Evolutionary conservation across 1,139 yeast genomes (phyloP).

Genomic region (Kodamaea derodonti): DNA sequence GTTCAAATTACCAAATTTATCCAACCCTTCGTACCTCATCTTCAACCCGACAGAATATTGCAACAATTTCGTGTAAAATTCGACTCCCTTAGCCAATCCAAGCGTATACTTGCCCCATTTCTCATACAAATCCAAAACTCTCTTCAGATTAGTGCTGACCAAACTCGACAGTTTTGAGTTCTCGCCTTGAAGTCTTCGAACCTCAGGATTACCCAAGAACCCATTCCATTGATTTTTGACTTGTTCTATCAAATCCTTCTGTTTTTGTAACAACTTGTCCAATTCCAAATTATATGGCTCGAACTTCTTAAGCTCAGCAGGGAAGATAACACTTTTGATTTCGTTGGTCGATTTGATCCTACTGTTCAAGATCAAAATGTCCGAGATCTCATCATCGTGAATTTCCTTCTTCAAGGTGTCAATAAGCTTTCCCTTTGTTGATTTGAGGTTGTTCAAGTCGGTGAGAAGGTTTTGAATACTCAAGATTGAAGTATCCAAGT

Average conservation of each 20-base stretch:
- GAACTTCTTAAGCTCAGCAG: constrained; percentile 74
- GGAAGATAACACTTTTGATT: constrained; percentile 56
- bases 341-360: constrained; percentile 55
- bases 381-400: constrained; percentile 83
- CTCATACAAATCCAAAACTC: constrained; percentile 48
- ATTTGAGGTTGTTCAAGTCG: constrained; percentile 42
- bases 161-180: constrained; percentile 6
- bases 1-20: constrained; percentile 1
- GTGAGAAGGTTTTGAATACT: constrained; percentile 46
- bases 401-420: constrained; percentile 65
- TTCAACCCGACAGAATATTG: constrained; percentile 38
- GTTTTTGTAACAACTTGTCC: constrained; percentile 64
- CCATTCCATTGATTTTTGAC: constrained; percentile 57
- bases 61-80: constrained; percentile 58
- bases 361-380: constrained; percentile 66
- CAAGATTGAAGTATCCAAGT: constrained; percentile 26
- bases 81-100: constrained; percentile 60
- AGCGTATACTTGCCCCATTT: constrained; percentile 56
- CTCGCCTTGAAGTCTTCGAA: constrained; percentile 32
- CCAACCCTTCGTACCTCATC: constrained; percentile 1
- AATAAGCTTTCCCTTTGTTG: constrained; percentile 59
- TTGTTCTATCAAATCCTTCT: constrained; percentile 51
- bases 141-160: constrained; percentile 26
- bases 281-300: constrained; percentile 64
- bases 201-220: constrained; percentile 44